These are phyloP conservation scores for Simmondsia chinensis DNA, from an alignment of 148 eudicot species.

Conservation along the genomic window DNA sequence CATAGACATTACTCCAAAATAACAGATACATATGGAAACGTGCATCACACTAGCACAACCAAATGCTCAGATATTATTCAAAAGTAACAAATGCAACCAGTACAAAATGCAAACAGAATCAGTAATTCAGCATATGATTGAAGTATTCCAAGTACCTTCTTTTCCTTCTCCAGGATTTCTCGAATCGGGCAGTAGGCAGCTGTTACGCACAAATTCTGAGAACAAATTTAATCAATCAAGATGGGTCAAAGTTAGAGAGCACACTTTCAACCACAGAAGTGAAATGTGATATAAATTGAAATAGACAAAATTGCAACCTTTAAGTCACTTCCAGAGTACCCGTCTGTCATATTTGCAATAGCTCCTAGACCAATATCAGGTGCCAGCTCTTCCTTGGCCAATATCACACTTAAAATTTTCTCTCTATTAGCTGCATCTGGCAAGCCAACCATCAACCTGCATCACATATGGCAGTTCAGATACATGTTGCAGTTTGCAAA, in stretches of 20 bases:
- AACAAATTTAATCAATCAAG: slow-evolving; percentile 8
- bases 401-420: slow-evolving; percentile 69
- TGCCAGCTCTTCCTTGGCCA: slow-evolving; percentile 78
- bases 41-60: background rate
- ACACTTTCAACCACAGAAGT: background rate
- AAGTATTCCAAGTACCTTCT: slow-evolving; percentile 39
- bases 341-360: slow-evolving; percentile 83
- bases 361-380: slow-evolving; percentile 59
- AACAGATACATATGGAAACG: background rate
- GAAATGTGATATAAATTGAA: background rate
- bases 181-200: slow-evolving; percentile 95
- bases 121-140: background rate
- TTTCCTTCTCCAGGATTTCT: slow-evolving; percentile 82
- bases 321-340: slow-evolving; percentile 92
- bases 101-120: background rate
- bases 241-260: background rate
- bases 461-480: slow-evolving; percentile 1
- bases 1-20: slow-evolving; percentile 4
- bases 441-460: slow-evolving; percentile 91
- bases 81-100: background rate
- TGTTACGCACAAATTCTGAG: slow-evolving; percentile 89
- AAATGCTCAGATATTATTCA: background rate
- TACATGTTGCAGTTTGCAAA: background rate
- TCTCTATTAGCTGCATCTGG: slow-evolving; percentile 86
- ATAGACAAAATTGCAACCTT: slow-evolving; percentile 38